phyloP scores from a whole-genome alignment of 257 asterid species.

The Solanum stenotomum region DNA sequence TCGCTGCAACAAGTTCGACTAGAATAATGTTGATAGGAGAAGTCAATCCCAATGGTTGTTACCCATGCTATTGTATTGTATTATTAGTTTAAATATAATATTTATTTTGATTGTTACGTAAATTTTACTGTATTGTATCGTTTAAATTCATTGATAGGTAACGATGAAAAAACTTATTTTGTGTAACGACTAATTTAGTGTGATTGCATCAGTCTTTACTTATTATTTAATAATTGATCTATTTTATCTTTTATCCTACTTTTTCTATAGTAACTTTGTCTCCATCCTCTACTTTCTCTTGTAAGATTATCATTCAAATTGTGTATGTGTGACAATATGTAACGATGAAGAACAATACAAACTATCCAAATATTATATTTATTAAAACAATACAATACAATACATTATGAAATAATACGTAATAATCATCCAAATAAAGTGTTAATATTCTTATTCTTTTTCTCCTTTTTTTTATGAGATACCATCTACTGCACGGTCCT shows the following conservation, averaged over 20 bases:
- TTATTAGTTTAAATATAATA: no score
- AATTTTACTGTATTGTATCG: no score
- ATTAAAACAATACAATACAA: no score
- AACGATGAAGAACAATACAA: no score
- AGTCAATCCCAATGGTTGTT: not conserved
- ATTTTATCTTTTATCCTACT: not conserved
- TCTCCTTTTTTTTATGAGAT: not conserved
- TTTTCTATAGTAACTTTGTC: not conserved
- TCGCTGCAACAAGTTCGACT: accelerated
- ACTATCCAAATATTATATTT: accelerated
- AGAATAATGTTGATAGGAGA: not conserved
- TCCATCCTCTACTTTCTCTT: not conserved
- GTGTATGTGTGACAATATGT: not conserved
- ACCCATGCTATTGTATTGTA: no score
- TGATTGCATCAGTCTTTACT: not conserved
- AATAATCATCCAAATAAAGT: no score
- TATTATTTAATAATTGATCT: no score
- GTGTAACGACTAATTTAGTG: not conserved
- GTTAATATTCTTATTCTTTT: not conserved
- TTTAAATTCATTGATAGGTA: not conserved
- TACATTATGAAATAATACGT: no score
- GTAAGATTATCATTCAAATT: no score
- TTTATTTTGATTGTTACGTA: no score
- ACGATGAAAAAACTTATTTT: not conserved
- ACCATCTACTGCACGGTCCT: not conserved